Percentiles rank a stretch among this genome's conserved stretches.
These are phyloP conservation scores for Craterostigma plantagineum DNA, from an alignment of 257 asterid species.

Conservation along the genomic window DNA sequence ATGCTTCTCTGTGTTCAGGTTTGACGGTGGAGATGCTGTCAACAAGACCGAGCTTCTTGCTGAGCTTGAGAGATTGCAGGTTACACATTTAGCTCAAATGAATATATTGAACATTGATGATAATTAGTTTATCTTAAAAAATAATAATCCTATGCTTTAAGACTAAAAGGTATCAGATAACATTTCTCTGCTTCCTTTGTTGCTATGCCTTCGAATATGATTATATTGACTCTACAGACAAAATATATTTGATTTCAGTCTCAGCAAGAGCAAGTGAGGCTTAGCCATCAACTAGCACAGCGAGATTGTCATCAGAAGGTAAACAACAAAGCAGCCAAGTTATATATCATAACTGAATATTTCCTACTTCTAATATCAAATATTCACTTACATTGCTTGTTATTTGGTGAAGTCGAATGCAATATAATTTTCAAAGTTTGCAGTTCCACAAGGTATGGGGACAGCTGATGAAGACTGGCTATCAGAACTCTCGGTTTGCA, in stretches of 20 bases:
- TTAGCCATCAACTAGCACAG: slow-evolving; percentile 58
- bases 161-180: too few relatives aligned
- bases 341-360: too few relatives aligned
- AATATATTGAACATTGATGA: too few relatives aligned
- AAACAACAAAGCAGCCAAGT: neutral
- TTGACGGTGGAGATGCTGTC: slow-evolving; percentile 20
- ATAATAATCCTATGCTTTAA: too few relatives aligned
- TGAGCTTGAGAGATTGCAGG: slow-evolving; percentile 62
- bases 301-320: slow-evolving; percentile 68
- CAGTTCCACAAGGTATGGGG: slow-evolving; percentile 99
- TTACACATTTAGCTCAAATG: slow-evolving; percentile 14
- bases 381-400: too few relatives aligned
- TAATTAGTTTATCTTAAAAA: too few relatives aligned
- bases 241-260: slow-evolving; percentile 24
- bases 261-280: slow-evolving; percentile 46
- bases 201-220: too few relatives aligned
- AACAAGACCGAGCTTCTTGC: slow-evolving; percentile 24
- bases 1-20: slow-evolving; percentile 55
- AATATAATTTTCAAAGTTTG: too few relatives aligned
- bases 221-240: neutral
- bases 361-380: too few relatives aligned
- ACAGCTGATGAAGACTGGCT: slow-evolving; percentile 92
- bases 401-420: too few relatives aligned
- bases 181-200: too few relatives aligned
- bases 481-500: slow-evolving; percentile 92